phyloP scores from a whole-genome alignment of 805 yeast genomes.

The Monosporozyma aerobia region DNA sequence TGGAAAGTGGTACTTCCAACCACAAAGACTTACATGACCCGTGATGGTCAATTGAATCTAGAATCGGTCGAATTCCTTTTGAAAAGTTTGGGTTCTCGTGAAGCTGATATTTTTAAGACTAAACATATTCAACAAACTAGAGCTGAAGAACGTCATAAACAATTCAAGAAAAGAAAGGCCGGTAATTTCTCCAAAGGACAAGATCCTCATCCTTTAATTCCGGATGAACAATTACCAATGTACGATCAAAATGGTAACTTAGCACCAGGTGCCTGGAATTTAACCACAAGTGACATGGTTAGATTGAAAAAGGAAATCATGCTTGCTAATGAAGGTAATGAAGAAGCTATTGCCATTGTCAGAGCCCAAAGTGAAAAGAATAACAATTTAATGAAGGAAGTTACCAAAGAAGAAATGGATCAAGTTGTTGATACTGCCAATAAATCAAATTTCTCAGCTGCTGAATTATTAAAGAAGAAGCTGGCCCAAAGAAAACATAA shows the following conservation, averaged over 20 bases:
- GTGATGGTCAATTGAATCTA: constrained; percentile 77
- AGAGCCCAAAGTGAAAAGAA: constrained; percentile 33
- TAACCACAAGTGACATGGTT: constrained; percentile 64
- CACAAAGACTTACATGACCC: constrained; percentile 70
- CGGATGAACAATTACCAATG: constrained; percentile 65
- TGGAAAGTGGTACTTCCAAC: constrained; percentile 72
- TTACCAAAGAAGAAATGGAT: constrained; percentile 23
- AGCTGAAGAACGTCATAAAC: constrained; percentile 47
- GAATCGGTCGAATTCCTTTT: constrained; percentile 68
- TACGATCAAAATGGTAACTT: constrained; percentile 66
- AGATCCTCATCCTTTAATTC: constrained; percentile 64
- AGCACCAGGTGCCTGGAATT: constrained; percentile 56
- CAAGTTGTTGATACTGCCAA: constrained; percentile 31
- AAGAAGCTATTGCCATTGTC: constrained; percentile 56
- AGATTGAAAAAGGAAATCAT: constrained; percentile 52
- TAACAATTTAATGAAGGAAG: constrained; percentile 18
- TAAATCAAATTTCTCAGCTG: constrained; percentile 36
- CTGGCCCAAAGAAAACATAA: constrained; percentile 23
- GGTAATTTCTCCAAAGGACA: constrained; percentile 57
- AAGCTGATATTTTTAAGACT: constrained; percentile 64
- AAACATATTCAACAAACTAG: constrained; percentile 63
- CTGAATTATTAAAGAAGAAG: constrained; percentile 35
- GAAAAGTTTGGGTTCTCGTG: constrained; percentile 56
- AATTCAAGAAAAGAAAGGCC: constrained; percentile 37
- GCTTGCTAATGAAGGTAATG: constrained; percentile 63